Evolutionary conservation across 2,329 filamentous ascomycete genomes (phyloP).

Genomic region (Fusarium pseudonygamai): DNA sequence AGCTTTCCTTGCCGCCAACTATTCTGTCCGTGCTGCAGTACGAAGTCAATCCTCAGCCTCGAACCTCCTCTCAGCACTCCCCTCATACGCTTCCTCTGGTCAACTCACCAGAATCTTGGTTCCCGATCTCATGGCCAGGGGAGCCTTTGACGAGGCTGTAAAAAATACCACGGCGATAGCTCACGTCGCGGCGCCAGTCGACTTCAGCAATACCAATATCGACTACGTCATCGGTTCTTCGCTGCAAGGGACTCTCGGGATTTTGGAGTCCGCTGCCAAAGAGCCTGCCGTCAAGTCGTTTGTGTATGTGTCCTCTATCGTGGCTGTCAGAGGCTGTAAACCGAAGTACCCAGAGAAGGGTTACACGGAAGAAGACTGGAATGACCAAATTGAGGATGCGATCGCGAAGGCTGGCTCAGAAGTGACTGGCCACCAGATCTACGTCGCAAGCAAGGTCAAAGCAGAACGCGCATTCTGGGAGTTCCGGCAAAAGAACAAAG

Average conservation of each 20-base stretch:
- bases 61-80: neutral
- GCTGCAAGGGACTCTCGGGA: constrained; percentile 1
- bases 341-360: neutral
- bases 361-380: constrained; percentile 18
- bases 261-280: neutral
- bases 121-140: neutral
- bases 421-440: constrained; percentile 13
- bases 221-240: constrained; percentile 15
- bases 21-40: constrained; percentile 6
- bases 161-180: neutral
- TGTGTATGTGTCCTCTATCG: constrained; percentile 13
- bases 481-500: neutral
- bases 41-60: constrained; percentile 12
- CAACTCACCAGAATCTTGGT: neutral
- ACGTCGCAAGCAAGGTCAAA: constrained; percentile 15
- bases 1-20: constrained; percentile 8
- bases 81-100: neutral
- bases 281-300: neutral
- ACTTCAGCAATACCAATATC: constrained; percentile 8
- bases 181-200: constrained; percentile 9
- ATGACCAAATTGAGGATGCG: constrained; percentile 12
- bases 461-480: constrained; percentile 23
- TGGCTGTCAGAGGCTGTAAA: neutral
- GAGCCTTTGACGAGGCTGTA: constrained; percentile 9
- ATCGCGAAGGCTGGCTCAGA: neutral